Base-by-base conservation (phyloP, 345 rosid species). In the Brassica carinata region DNA sequence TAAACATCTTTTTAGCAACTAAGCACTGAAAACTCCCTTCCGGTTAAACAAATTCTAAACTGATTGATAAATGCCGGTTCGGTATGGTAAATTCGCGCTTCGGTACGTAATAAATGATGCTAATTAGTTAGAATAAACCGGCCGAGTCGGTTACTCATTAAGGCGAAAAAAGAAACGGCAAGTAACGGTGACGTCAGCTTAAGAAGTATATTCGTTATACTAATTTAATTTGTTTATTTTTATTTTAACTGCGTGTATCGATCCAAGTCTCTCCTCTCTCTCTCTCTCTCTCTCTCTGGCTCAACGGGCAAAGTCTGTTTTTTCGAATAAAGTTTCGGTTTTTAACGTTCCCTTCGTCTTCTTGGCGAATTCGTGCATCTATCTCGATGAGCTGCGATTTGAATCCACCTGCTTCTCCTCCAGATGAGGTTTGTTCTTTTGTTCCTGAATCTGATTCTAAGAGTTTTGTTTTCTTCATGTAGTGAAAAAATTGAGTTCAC, bases 281-380 rank as follows among this genome's bases (percentile, higher is more conserved):
- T 64, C 71, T 81, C 76, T 64, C 71, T 81, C 68, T 75, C 84
- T 88, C 82, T 85, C 83, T 72, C 77, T 45, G 88, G 85, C 87
- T 91, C 93, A 91, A 90, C 97, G 95, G 97, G 95, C 90, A 88
- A 82, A 87, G 85, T 88, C 10, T 38, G 76, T 85, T 86, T 87
- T 87, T 87, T 82, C 88, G 91, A 87, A 89, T 83, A 87, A 71
- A 86, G 78, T 78, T 75, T 77, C 63, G 40, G 31, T 70, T 77
- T 76, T 77, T 67, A 82, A 82, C 82, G 85, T 73, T 78, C 78
- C 43, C 58, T 73, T 82, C 43, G 55, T 26, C 75, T 71, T 48
- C 81, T 68, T 72, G 27, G 69, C 45, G 38, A 82, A 62, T 76
- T 82, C 67, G 33, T 73, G 57, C 13, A 33, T 71, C 71, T 55